phyloP scores from a whole-genome alignment of 2,329 filamentous ascomycete species.

The Pestalotiopsis sp. region DNA sequence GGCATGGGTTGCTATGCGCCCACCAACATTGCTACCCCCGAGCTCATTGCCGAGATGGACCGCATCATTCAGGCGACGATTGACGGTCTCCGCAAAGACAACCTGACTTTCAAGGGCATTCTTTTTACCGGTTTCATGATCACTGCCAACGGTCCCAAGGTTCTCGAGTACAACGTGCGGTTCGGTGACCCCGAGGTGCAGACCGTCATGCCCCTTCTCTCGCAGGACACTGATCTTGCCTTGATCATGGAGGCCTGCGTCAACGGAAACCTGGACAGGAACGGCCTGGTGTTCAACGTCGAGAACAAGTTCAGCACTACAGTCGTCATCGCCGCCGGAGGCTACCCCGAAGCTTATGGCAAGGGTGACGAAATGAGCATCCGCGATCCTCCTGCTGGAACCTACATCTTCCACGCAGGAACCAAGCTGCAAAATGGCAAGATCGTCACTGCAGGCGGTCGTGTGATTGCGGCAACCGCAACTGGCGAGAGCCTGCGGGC shows the following conservation, averaged over 20 bases:
- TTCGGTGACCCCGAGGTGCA: constrained; percentile 94
- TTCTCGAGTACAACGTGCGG: constrained; percentile 90
- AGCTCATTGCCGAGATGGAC: constrained; percentile 79
- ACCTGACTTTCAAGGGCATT: constrained; percentile 72
- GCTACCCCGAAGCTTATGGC: constrained; percentile 84
- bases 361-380: constrained; percentile 71
- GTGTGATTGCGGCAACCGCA: constrained; percentile 92
- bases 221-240: constrained; percentile 77
- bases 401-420: constrained; percentile 90
- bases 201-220: constrained; percentile 46
- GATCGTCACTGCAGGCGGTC: constrained; percentile 79
- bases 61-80: constrained; percentile 90
- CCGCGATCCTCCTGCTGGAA: constrained; percentile 46
- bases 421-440: constrained; percentile 67
- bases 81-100: constrained; percentile 82
- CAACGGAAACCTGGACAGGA: constrained; percentile 71
- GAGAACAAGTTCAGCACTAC: constrained; percentile 78
- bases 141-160: constrained; percentile 74
- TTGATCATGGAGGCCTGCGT: constrained; percentile 87
- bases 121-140: constrained; percentile 87
- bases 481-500: constrained; percentile 73
- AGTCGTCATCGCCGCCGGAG: constrained; percentile 89
- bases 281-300: constrained; percentile 61
- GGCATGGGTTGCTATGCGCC: constrained; percentile 98
- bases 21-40: constrained; percentile 76